Evolutionary conservation across 345 rosid species (phyloP).

Genomic region (Triadica sebifera): DNA sequence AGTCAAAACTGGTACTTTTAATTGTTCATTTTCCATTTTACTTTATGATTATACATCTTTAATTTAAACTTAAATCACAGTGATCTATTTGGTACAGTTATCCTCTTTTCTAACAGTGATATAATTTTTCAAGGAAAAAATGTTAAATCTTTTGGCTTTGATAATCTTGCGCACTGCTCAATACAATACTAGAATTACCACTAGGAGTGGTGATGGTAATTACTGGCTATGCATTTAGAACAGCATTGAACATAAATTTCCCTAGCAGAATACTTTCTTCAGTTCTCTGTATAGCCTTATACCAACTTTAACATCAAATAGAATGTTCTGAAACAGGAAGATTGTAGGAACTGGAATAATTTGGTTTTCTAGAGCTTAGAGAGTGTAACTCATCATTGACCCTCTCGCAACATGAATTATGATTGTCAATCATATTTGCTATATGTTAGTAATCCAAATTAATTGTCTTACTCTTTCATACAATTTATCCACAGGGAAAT

Average conservation of each 20-base stretch:
- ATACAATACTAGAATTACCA: not conserved
- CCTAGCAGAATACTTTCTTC: too few species aligned
- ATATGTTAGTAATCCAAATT: not conserved
- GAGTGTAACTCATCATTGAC: not conserved
- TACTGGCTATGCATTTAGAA: not conserved
- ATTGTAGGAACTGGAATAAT: not conserved
- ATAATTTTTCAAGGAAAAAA: not conserved
- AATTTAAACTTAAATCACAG: too few species aligned
- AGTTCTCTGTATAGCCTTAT: too few species aligned
- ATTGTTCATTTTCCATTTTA: not conserved
- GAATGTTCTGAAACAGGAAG: not conserved
- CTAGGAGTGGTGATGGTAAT: not conserved
- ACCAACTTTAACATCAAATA: not conserved
- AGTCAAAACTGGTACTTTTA: slow-evolving; percentile 75
- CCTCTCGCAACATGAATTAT: not conserved
- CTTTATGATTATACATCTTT: not conserved
- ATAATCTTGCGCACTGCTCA: not conserved
- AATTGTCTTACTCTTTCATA: not conserved
- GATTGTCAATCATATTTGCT: too few species aligned
- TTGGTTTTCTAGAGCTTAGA: not conserved
- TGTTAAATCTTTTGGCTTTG: not conserved
- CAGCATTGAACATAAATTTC: not conserved
- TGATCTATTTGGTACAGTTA: not conserved
- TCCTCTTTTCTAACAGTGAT: not conserved
- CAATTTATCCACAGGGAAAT: slow-evolving; percentile 52